Evolutionary conservation across 208 protist genomes (phyloP), one percentile per base, ranked within the genome.

Genomic region (Leishmania braziliensis): DNA sequence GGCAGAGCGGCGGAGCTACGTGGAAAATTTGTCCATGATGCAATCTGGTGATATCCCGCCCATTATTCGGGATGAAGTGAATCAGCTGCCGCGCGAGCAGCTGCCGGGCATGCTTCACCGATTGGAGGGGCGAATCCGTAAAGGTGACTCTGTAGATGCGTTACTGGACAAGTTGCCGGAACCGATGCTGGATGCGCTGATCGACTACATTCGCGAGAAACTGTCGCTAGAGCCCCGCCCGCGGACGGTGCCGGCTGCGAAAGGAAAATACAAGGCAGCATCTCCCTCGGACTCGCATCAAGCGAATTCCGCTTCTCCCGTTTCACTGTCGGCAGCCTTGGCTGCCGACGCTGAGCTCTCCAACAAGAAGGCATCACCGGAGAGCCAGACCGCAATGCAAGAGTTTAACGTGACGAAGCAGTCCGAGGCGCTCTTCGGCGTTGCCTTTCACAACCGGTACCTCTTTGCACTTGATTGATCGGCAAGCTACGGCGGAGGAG

Each of bases 381-480:
- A 75, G 54, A 48, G 53, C 60, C 29, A 69, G 3, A 14, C 76
- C 6, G n/a, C 60, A 1, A 65, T 79, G 20, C 74, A 89, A n/a
- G 92, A 96, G 70, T 98, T 95, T 82, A 95, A 97, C 80, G 89
- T 88, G 80, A 88, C 92, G 29, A 95, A 93, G 78, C 91, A 93
- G 78, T 88, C 91, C 23, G 90, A 97, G 83, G 78, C 86, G 69
- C 82, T 98, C 2, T 95, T 98, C 75, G 95, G 95, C 6, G 89
- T 98, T 20, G 85, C 88, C 18, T 93, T 98, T 80, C 90, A 96
- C 73, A 98, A 98, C 83, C 92, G 95, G 10, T 98, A 97, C 81
- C 82, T 98, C 26, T 98, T 98, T 82, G 89, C 93, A 56, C 79
- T 98, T 9, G 95, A 98, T 78, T 78, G 39, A 63, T 33, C 2